Percentiles rank a stretch among this genome's conserved stretches.
Evolutionary conservation across 1,139 yeast species (phyloP).

Genomic region (Barnettozyma hawaiiensis): DNA sequence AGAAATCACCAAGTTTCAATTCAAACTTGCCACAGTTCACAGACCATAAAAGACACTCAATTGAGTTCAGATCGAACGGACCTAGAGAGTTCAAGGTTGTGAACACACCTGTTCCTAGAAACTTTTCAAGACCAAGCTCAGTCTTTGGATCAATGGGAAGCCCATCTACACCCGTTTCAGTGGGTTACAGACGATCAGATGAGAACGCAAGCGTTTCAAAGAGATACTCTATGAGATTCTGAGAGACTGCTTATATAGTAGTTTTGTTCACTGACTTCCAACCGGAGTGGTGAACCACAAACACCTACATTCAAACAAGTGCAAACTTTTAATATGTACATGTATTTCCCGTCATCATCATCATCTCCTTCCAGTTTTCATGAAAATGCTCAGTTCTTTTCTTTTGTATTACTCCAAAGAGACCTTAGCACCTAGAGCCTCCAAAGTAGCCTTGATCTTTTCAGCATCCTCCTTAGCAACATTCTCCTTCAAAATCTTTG

Average conservation of each 20-base stretch:
- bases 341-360: conserved; percentile 6
- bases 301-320: not conserved
- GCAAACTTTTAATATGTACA: conserved; percentile 12
- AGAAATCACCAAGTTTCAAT: conserved; percentile 13
- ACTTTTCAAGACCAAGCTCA: conserved; percentile 13
- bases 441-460: conserved; percentile 84
- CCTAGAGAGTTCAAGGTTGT: conserved; percentile 11
- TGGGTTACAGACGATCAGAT: not conserved
- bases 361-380: not conserved
- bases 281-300: too few relatives aligned
- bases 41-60: conserved; percentile 7
- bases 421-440: conserved; percentile 93
- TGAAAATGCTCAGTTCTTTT: conserved; percentile 15
- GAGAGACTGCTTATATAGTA: too few relatives aligned
- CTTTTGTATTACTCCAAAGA: conserved; percentile 83
- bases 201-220: conserved; percentile 7
- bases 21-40: conserved; percentile 13
- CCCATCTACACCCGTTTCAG: conserved; percentile 1
- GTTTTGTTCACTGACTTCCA: too few relatives aligned
- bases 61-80: not conserved
- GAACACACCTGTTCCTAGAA: conserved; percentile 20
- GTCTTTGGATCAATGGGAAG: conserved; percentile 1
- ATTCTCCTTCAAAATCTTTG: conserved; percentile 67
- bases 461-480: conserved; percentile 69
- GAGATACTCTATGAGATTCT: conserved; percentile 24